phyloP scores from a whole-genome alignment of 129 eudicot genomes.

The Tagetes erecta region DNA sequence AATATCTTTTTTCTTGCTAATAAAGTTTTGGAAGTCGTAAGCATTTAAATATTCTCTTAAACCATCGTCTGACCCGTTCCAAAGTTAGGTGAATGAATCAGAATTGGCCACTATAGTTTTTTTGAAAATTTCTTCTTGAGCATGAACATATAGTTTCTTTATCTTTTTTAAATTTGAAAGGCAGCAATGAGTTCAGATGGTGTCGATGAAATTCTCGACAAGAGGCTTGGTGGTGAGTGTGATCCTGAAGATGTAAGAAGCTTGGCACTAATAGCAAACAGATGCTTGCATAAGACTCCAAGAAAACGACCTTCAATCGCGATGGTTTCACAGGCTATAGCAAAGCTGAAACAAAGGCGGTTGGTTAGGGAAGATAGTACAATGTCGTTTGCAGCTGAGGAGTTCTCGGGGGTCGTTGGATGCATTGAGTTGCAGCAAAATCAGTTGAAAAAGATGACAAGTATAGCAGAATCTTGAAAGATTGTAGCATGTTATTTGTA shows the following conservation, averaged over 20 bases:
- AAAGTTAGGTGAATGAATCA: not conserved
- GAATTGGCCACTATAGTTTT: not conserved
- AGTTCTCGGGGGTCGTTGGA: conserved; percentile 58
- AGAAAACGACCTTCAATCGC: conserved; percentile 82
- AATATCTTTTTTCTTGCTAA: not conserved
- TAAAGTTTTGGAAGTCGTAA: conserved; percentile 3
- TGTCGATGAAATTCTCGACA: conserved; percentile 86
- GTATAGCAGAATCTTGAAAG: conserved; percentile 57
- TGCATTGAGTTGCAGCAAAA: conserved; percentile 66
- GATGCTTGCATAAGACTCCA: conserved; percentile 76
- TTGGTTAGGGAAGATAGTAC: conserved; percentile 61
- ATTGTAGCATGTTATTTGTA: conserved; percentile 11
- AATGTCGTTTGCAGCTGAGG: conserved; percentile 67
- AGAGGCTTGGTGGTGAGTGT: conserved; percentile 60
- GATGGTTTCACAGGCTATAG: conserved; percentile 74
- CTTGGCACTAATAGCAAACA: conserved; percentile 70
- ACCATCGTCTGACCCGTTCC: not conserved
- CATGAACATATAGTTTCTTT: not conserved
- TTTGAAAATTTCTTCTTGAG: not conserved
- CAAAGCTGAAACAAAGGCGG: conserved; percentile 62
- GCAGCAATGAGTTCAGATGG: conserved; percentile 96
- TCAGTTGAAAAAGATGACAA: conserved; percentile 66
- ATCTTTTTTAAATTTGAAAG: conserved; percentile 31
- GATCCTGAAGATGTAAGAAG: conserved; percentile 66
- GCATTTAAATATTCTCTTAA: not conserved